Evolutionary conservation across 129 eudicot species (phyloP).

Genomic region (Centella asiatica): DNA sequence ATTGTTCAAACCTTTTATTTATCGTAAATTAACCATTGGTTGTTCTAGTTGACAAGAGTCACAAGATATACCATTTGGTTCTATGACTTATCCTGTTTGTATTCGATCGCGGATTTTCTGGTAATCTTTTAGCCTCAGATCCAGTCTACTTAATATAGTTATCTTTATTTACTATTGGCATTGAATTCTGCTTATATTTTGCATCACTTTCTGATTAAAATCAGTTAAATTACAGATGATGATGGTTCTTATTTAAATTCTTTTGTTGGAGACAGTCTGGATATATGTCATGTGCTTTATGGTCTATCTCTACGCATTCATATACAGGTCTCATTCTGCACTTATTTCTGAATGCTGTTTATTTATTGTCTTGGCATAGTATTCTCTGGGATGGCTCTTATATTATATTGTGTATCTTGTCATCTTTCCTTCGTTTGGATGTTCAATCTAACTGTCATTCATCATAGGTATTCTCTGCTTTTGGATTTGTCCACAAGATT

Average conservation of each 20-base stretch:
- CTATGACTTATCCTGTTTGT: no score
- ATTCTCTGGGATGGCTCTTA: conserved; percentile 6
- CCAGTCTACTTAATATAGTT: neutral
- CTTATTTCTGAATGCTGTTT: conserved; percentile 27
- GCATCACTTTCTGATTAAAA: conserved; percentile 24
- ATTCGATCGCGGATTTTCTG: neutral
- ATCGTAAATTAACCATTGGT: neutral
- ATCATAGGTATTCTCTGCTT: conserved; percentile 53
- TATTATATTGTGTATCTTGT: neutral
- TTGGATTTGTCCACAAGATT: conserved; percentile 69
- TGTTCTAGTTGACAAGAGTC: neutral
- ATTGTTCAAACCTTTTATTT: neutral
- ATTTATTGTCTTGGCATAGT: conserved; percentile 7
- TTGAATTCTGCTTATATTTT: neutral
- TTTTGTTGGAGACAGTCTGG: conserved; percentile 54
- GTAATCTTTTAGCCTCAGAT: neutral
- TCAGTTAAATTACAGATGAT: conserved; percentile 35
- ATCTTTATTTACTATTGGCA: neutral
- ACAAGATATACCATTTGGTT: conserved; percentile 3
- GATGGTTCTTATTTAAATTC: conserved; percentile 34
- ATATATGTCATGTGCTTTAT: conserved; percentile 45
- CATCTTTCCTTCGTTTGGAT: neutral
- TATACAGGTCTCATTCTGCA: conserved; percentile 51
- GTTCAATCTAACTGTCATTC: neutral
- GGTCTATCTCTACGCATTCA: conserved; percentile 40